Evolutionary conservation across 345 rosid genomes (phyloP), one percentile per base, ranked within the genome.

Genomic region (Dimocarpus longan): DNA sequence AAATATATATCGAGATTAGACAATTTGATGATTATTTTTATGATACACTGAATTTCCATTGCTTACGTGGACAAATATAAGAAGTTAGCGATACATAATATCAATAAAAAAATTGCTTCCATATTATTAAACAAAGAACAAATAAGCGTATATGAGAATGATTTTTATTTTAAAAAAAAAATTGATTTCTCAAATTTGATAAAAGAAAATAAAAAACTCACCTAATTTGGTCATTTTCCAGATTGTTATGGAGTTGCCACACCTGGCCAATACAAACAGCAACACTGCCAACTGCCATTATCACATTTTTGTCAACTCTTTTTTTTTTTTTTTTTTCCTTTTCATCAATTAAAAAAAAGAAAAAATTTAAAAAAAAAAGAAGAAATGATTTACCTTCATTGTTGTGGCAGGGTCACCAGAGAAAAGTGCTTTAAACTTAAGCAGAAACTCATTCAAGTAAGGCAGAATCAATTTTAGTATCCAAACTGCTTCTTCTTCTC

Each of bases 191-290:
- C 4, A 3, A 1, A 24, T 5, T 24, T 0, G 15, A 24, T 5
- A 32, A 37, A 3, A n/a, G 12, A 9, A 21, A 10, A n/a, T 0
- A n/a, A 1, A 18, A 64, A 70, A 72, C 83, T 37, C 79, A 96
- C 99, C 95, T 68, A 96, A 79, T 90, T 93, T 96, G 79, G 92
- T 88, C 86, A 94, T 90, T 76, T 89, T 92, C 97, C 98, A 93
- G 68, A 92, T 80, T 62, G 98, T 96, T 37, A 96, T 90, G 81
- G 91, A 96, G 91, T 81, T 89, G 82, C 97, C 98, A 67, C 90
- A 87, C 80, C 90, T 90, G 60, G 98, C 98, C 84, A 93, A 75
- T 52, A 93, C 90, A 78, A 92, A 94, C 80, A 96, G 87, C 81
- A 91, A 80, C 66, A 93, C 84, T 80, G 98, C 98, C 95, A 96